phyloP scores from a whole-genome alignment of 139 green algal species.

The Auxenochlorella pyrenoidosa region DNA sequence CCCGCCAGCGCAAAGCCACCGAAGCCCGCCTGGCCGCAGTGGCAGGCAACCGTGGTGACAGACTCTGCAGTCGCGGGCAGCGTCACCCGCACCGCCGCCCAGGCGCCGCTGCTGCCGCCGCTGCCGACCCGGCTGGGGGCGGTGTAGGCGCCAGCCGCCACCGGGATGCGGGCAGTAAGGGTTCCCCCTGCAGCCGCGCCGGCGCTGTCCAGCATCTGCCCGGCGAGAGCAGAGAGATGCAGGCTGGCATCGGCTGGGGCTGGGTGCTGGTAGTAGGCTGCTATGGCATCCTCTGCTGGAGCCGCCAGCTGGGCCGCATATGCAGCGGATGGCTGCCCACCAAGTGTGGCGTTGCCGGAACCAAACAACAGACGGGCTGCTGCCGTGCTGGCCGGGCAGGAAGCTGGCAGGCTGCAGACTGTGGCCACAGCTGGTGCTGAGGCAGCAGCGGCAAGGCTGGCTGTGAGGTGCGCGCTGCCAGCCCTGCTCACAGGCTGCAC shows the following conservation, averaged over 20 bases:
- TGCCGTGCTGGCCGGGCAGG: no score
- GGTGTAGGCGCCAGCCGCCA: not conserved
- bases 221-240: conserved; percentile 6
- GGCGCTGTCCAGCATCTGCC: not conserved
- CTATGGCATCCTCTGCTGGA: not conserved
- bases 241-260: conserved; percentile 6
- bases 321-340: not conserved
- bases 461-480: not conserved
- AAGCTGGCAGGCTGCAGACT: not conserved
- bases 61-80: not conserved
- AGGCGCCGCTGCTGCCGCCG: conserved; percentile 5
- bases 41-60: not conserved
- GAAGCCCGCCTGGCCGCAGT: not conserved
- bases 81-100: conserved; percentile 2
- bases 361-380: no score
- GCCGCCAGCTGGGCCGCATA: not conserved
- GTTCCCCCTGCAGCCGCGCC: not conserved
- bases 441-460: not conserved
- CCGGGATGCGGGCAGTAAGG: not conserved
- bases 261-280: conserved; percentile 29
- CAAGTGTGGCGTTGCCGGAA: no score
- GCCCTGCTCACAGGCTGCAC: not conserved
- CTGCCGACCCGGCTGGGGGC: not conserved
- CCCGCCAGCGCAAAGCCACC: not conserved
- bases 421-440: not conserved